These are phyloP conservation scores for Dictyostelium capitatum DNA, from an alignment of 78 protist genomes.

Conservation along the genomic window DNA sequence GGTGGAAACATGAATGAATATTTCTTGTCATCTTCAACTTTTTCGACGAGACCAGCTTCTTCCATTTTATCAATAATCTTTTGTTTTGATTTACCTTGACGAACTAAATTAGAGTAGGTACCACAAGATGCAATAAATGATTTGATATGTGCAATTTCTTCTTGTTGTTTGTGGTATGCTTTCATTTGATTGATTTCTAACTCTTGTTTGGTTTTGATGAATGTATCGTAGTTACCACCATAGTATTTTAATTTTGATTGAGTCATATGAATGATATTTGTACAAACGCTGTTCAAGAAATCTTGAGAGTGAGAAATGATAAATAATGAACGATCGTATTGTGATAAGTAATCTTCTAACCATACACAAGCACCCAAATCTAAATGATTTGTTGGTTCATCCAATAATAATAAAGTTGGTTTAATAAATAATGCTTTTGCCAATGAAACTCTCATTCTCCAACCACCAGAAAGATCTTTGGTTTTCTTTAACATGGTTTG, in stretches of 20 bases:
- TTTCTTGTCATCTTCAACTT: slow-evolving; percentile 77
- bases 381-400: slow-evolving; percentile 96
- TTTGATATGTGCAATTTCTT: slow-evolving; percentile 94
- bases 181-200: slow-evolving; percentile 88
- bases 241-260: slow-evolving; percentile 82
- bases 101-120: slow-evolving; percentile 84
- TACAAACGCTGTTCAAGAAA: slow-evolving; percentile 94
- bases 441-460: slow-evolving; percentile 95
- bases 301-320: slow-evolving; percentile 93
- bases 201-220: slow-evolving; percentile 86
- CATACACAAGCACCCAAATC: slow-evolving; percentile 95
- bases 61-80: slow-evolving; percentile 90
- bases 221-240: slow-evolving; percentile 90
- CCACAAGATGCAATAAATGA: slow-evolving; percentile 90
- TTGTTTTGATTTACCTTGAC: slow-evolving; percentile 82
- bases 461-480: slow-evolving; percentile 92
- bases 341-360: slow-evolving; percentile 92
- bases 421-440: slow-evolving; percentile 90
- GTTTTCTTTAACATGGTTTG: slow-evolving; percentile 77
- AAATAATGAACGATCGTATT: slow-evolving; percentile 85
- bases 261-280: slow-evolving; percentile 91
- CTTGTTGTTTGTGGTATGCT: slow-evolving; percentile 94
- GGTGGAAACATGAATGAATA: slow-evolving; percentile 90
- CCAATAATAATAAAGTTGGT: slow-evolving; percentile 90
- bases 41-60: slow-evolving; percentile 91